Conservation (phyloP, 768 basidiomycete genomes). For the Phlebiopsis gigantea region DNA sequence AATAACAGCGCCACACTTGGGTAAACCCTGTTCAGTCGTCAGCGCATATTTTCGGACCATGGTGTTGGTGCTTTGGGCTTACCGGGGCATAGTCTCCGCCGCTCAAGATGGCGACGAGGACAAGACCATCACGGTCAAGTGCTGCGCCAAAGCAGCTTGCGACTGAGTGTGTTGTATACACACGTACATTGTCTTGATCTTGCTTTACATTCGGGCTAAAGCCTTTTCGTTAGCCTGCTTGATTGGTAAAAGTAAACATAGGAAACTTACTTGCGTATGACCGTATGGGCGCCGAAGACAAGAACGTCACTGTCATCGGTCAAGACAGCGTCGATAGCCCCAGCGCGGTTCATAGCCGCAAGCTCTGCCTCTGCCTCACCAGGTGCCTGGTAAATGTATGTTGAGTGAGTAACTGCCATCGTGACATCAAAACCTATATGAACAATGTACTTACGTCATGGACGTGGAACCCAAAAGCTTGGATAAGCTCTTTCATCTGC, state of each 20-base stretch:
- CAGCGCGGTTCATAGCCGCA: conserved; percentile 31
- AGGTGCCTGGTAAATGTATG: conserved; percentile 30
- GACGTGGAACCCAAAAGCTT: conserved; percentile 39
- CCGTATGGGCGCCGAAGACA: conserved; percentile 33
- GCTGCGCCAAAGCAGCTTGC: conserved; percentile 22
- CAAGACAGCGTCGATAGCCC: conserved; percentile 36
- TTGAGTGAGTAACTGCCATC: no score
- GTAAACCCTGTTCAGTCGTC: not conserved
- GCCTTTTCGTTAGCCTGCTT: no score
- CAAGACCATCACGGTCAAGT: conserved; percentile 59
- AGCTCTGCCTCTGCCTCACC: conserved; percentile 43
- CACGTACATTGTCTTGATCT: not conserved
- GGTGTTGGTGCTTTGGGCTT: not conserved
- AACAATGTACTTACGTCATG: conserved; percentile 17
- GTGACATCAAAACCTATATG: no score
- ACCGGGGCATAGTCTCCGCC: conserved; percentile 74
- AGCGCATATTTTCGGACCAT: not conserved
- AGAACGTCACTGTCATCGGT: conserved; percentile 40
- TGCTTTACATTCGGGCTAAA: not conserved
- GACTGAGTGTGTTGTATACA: not conserved
- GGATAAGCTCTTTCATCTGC: conserved; percentile 28
- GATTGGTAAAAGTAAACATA: not conserved
- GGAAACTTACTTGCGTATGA: conserved; percentile 27
- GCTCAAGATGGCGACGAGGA: conserved; percentile 76
- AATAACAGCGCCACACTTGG: not conserved